phyloP scores from a whole-genome alignment of 495 filamentous ascomycete genomes.

The Pseudotulostoma volvatum region DNA sequence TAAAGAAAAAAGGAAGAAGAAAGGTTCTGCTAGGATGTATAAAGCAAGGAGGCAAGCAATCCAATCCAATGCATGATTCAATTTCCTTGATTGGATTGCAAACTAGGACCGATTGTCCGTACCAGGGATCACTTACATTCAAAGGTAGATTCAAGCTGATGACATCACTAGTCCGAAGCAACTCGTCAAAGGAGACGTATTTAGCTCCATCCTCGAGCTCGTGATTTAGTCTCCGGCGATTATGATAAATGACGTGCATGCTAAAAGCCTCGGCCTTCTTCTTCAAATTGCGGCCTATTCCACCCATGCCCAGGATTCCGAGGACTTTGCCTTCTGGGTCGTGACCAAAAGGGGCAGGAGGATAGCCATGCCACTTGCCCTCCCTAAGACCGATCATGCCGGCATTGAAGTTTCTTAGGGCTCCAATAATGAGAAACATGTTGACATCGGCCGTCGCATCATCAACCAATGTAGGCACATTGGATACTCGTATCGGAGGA shows the following conservation, averaged over 20 bases:
- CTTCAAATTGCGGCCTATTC: conserved; percentile 53
- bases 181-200: conserved; percentile 53
- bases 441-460: conserved; percentile 67
- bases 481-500: conserved; percentile 49
- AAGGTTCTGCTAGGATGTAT: too few relatives aligned
- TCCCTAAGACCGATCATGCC: conserved; percentile 44
- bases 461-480: conserved; percentile 65
- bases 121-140: conserved; percentile 53
- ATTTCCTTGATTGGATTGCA: too few relatives aligned
- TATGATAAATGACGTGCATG: conserved; percentile 56
- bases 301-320: conserved; percentile 76
- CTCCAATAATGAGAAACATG: conserved; percentile 64
- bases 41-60: too few relatives aligned
- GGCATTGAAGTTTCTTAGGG: conserved; percentile 52
- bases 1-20: too few relatives aligned
- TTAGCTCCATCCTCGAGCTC: conserved; percentile 43
- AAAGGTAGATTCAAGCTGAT: conserved; percentile 61
- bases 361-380: conserved; percentile 39
- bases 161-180: conserved; percentile 51
- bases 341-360: conserved; percentile 34
- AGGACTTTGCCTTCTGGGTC: conserved; percentile 50
- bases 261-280: conserved; percentile 42
- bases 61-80: too few relatives aligned
- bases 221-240: conserved; percentile 35
- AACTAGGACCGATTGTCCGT: too few relatives aligned